Evolutionary conservation across 2,329 filamentous ascomycete species (phyloP).

Genomic region (Xylaria hypoxylon): DNA sequence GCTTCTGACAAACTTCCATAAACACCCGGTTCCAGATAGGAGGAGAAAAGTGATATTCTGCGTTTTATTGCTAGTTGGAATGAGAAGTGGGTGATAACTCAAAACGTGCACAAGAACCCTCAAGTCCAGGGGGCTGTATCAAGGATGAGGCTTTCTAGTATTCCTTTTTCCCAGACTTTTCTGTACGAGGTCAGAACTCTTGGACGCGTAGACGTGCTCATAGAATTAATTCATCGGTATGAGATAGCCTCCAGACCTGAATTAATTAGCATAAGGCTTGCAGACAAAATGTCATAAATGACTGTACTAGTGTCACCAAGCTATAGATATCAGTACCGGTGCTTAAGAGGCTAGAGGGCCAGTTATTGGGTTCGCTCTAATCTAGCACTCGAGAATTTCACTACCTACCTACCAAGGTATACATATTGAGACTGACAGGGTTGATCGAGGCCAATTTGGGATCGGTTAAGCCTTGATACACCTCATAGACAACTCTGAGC

Average conservation of each 20-base stretch:
- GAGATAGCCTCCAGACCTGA: neutral
- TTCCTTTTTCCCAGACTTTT: neutral
- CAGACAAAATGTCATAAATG: neutral
- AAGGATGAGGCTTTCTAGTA: too few species aligned
- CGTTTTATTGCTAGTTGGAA: neutral
- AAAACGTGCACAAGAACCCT: neutral
- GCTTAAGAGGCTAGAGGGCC: too few species aligned
- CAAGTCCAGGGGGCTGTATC: too few species aligned
- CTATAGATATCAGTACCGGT: neutral
- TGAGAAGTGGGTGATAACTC: neutral
- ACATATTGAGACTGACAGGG: neutral
- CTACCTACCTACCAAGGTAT: neutral
- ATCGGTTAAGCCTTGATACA: neutral
- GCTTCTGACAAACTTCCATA: too few species aligned
- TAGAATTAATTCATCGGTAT: too few species aligned
- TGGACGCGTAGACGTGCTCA: too few species aligned
- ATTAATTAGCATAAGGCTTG: neutral
- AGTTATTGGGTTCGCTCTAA: neutral
- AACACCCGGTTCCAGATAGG: neutral
- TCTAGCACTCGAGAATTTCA: neutral
- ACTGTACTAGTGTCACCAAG: neutral
- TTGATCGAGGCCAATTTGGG: neutral
- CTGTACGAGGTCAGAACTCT: too few species aligned
- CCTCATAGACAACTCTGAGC: neutral
- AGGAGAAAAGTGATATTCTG: neutral